These are phyloP conservation scores for Verruconis gallopava DNA, from an alignment of 2,329 filamentous ascomycete species.

Conservation along the genomic window DNA sequence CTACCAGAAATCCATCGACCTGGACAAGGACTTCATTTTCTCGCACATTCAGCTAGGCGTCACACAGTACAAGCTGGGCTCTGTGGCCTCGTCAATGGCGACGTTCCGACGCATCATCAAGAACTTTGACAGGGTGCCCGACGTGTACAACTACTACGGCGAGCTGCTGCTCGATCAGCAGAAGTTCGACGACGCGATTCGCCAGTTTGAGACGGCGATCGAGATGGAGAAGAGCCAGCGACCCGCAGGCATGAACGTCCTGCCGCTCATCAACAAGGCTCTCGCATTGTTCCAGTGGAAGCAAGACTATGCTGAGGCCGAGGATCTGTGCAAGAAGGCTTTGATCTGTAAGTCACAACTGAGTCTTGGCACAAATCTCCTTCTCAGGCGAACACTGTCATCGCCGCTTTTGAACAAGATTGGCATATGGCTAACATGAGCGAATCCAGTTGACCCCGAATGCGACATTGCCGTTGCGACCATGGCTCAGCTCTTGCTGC, in stretches of 20 bases:
- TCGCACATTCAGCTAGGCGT: constrained; percentile 98
- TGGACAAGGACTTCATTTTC: constrained; percentile 95
- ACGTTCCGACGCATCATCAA: constrained; percentile 96
- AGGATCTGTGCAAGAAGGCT: constrained; percentile 94
- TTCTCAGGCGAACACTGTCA: constrained; percentile 12
- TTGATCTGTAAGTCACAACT: constrained; percentile 64
- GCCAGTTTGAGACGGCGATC: constrained; percentile 97
- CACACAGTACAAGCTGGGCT: constrained; percentile 99
- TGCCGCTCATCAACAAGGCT: constrained; percentile 97
- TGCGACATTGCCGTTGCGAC: constrained; percentile 98
- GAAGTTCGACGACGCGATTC: constrained; percentile 87
- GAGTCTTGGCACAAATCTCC: constrained; percentile 7
- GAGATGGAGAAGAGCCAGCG: constrained; percentile 95
- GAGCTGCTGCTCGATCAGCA: constrained; percentile 93
- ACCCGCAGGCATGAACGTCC: constrained; percentile 91
- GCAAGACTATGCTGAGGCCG: constrained; percentile 86
- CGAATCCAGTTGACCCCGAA: constrained; percentile 78
- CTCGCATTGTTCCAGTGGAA: constrained; percentile 97
- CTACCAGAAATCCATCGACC: constrained; percentile 97
- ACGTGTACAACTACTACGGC: constrained; percentile 99
- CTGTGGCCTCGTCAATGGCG: constrained; percentile 93
- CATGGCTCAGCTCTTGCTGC: constrained; percentile 92
- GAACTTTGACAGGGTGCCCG: constrained; percentile 92
- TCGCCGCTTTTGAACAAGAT: too few species aligned
- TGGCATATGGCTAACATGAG: constrained; percentile 10